Evolutionary conservation across 2,329 filamentous ascomycete species (phyloP), one percentile per base, ranked within the genome.

Genomic region (Fusarium mundagurra): DNA sequence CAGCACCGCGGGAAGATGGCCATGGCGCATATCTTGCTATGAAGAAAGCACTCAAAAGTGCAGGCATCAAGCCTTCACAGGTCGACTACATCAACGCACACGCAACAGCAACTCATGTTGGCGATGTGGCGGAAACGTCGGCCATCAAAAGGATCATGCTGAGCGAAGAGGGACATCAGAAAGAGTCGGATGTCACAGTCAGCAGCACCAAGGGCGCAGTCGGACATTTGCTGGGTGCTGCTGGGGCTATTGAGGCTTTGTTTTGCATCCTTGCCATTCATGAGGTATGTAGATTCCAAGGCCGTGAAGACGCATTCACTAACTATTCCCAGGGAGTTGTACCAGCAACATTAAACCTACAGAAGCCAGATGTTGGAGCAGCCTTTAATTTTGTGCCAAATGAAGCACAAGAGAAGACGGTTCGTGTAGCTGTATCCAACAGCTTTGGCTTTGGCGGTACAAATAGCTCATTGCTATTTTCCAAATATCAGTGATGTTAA

Each of bases 381-480:
- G 85, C 91, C 72, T 97, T 96, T 85, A 98, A 98, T 80, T 96
- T 98, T 81, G 91, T 98, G 8, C 90, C 95, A 0, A 86, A 91
- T 8, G 80, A 86, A 51, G 88, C 94, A 2, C 95, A 98, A 82
- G 82, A 92, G 60, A 91, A 90, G 74, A 81, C 86, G 6, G 90
- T 98, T 17, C 85, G 90, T 65, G 92, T 96, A 29, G 94, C 93
- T 10, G 78, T 99, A 66, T 96, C 94, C 8, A 99, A 99, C 80
- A 98, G 96, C 81, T 99, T 99, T 84, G 96, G 96, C 0, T 99
- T 99, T 84, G 96, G 96, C 17, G 96, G 96, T 22, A 98, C 96
- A 3, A 99, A 99, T 84, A 95, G 96, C 47, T 95, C 91, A 61
- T 85, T 99, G 43, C 95, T 95, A 60, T 96, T 98, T 78, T 88